These are phyloP conservation scores for Colletotrichum lentis DNA, from an alignment of 2,329 filamentous ascomycete species.

Conservation along the genomic window DNA sequence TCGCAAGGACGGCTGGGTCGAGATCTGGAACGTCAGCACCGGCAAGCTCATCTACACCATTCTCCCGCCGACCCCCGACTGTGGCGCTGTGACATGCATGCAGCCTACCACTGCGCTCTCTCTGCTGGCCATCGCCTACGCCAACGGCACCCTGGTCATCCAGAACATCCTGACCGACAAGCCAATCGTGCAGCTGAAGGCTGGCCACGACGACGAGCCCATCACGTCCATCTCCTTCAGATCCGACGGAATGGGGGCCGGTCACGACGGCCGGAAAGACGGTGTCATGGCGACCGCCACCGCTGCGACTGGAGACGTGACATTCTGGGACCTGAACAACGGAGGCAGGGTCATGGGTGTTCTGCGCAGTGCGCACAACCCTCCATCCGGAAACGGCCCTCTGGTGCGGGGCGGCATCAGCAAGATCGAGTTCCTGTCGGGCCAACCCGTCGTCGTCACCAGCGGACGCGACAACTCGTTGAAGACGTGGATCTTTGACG, in stretches of 20 bases:
- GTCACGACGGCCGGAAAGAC: conserved; percentile 81
- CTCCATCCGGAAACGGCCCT: conserved; percentile 64
- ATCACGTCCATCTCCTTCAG: conserved; percentile 89
- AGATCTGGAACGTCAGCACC: conserved; percentile 97
- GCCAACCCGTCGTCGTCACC: conserved; percentile 88
- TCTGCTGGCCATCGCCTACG: conserved; percentile 87
- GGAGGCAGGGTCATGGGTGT: conserved; percentile 88
- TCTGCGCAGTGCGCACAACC: conserved; percentile 86
- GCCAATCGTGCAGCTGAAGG: conserved; percentile 72
- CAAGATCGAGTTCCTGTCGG: conserved; percentile 86
- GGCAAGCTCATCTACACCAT: conserved; percentile 92
- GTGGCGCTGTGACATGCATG: conserved; percentile 85
- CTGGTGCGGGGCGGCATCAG: conserved; percentile 79
- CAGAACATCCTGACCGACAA: conserved; percentile 85
- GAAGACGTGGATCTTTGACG: conserved; percentile 96
- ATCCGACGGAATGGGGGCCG: conserved; percentile 86
- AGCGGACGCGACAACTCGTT: conserved; percentile 93
- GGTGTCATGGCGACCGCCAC: conserved; percentile 96
- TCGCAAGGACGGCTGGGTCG: conserved; percentile 84
- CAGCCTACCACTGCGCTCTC: conserved; percentile 85
- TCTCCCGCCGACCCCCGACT: conserved; percentile 74
- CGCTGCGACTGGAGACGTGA: conserved; percentile 81
- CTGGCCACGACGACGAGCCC: conserved; percentile 69
- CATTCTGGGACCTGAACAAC: conserved; percentile 93
- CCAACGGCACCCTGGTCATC: conserved; percentile 78